Percentiles rank a stretch among this genome's conserved stretches.
These are phyloP conservation scores for Sugiyamaella sp. DNA, from an alignment of 1,139 yeast species.

Conservation along the genomic window DNA sequence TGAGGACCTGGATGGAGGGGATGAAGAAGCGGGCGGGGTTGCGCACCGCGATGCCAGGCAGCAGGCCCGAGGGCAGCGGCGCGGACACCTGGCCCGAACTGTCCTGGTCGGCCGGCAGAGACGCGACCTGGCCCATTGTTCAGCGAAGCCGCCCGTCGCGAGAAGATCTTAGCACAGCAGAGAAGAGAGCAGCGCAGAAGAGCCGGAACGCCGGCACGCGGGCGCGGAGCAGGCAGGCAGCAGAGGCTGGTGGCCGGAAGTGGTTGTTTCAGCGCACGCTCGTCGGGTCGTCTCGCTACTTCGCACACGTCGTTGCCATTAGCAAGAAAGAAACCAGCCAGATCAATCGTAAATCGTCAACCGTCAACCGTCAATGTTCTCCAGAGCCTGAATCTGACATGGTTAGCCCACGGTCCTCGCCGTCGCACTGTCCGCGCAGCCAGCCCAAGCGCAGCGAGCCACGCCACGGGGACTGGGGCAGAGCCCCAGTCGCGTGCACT, in stretches of 20 bases:
- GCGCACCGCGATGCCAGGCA: constrained; percentile 29
- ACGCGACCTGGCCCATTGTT: constrained; percentile 35
- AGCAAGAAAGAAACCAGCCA: too few relatives aligned
- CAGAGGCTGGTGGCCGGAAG: too few relatives aligned
- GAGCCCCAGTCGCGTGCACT: too few relatives aligned
- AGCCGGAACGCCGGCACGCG: background rate
- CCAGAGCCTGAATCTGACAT: too few relatives aligned
- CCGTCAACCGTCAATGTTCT: too few relatives aligned
- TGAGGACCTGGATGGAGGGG: constrained; percentile 25
- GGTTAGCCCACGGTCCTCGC: too few relatives aligned
- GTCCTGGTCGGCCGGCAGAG: constrained; percentile 27
- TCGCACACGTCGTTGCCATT: too few relatives aligned
- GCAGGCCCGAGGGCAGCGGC: constrained; percentile 20
- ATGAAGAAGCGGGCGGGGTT: constrained; percentile 32
- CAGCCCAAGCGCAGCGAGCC: background rate
- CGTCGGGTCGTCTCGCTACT: too few relatives aligned
- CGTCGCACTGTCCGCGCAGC: too few relatives aligned
- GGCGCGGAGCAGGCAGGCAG: too few relatives aligned
- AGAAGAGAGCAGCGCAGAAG: background rate
- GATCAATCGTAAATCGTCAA: too few relatives aligned
- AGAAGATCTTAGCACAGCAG: background rate
- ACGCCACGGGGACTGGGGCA: background rate
- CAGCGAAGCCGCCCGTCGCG: background rate
- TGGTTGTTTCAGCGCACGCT: too few relatives aligned
- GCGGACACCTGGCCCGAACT: background rate